Percentiles rank a stretch among this genome's conserved stretches.
Evolutionary conservation across 805 yeast genomes (phyloP).

Genomic region (Torulaspora franciscae): DNA sequence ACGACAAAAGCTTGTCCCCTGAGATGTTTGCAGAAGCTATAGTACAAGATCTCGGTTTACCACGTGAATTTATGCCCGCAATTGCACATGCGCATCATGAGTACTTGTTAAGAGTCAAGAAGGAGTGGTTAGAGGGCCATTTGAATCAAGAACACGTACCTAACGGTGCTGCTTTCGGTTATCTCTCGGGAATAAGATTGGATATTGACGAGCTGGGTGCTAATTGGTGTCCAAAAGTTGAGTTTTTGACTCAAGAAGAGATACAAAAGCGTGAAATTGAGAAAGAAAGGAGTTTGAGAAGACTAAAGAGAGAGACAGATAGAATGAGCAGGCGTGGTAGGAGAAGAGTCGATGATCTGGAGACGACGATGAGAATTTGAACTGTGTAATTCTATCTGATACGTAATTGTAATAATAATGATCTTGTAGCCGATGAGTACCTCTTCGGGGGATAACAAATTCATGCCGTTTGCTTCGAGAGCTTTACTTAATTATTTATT

Average conservation of each 20-base stretch:
- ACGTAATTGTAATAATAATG: neutral
- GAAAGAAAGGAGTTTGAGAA: conserved; percentile 83
- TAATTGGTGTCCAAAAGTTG: conserved; percentile 83
- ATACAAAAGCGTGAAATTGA: conserved; percentile 93
- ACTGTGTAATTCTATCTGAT: neutral
- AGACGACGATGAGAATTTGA: conserved; percentile 33
- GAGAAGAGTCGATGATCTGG: conserved; percentile 50
- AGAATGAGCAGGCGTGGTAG: conserved; percentile 40
- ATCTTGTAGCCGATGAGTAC: neutral
- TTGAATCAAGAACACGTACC: conserved; percentile 43
- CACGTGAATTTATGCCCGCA: conserved; percentile 83
- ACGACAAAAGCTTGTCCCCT: conserved; percentile 53
- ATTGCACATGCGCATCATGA: conserved; percentile 86
- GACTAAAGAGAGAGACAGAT: conserved; percentile 86
- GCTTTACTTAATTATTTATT: too few relatives aligned
- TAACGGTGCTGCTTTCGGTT: conserved; percentile 58
- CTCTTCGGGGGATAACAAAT: too few relatives aligned
- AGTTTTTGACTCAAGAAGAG: conserved; percentile 82
- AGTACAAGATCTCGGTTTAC: conserved; percentile 77
- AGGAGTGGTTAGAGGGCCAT: conserved; percentile 73
- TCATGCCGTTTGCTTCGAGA: too few relatives aligned
- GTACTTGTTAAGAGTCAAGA: conserved; percentile 64
- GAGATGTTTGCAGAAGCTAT: conserved; percentile 78
- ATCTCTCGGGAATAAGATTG: conserved; percentile 60
- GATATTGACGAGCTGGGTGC: conserved; percentile 76